Conservation (phyloP, 805 yeast species). For the Zygoascus bituminiphila region DNA sequence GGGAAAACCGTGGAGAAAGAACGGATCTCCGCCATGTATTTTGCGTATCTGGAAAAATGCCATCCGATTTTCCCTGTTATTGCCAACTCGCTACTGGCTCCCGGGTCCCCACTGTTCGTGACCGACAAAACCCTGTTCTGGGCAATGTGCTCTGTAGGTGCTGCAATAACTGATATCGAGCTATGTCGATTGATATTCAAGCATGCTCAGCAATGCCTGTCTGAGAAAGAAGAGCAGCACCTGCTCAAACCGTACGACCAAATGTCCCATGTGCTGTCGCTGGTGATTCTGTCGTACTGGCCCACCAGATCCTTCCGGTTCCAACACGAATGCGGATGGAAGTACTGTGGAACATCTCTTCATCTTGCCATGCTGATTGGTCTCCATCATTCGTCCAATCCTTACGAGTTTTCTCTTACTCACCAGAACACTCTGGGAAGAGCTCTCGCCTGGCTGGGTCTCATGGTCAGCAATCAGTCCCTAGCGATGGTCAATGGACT, state of each 20-base stretch:
- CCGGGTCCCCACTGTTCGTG: background rate
- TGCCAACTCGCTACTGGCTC: background rate
- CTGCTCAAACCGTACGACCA: background rate
- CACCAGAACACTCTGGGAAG: background rate
- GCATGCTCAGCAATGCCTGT: background rate
- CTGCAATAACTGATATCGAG: background rate
- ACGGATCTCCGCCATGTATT: background rate
- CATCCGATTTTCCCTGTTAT: constrained; percentile 11
- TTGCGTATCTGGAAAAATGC: constrained; percentile 6
- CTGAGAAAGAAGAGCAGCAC: background rate
- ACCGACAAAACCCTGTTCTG: constrained; percentile 5
- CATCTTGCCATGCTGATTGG: constrained; percentile 7
- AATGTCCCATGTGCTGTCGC: constrained; percentile 1
- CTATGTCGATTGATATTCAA: constrained; percentile 1
- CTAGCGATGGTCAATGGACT: constrained; percentile 5
- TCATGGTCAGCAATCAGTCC: constrained; percentile 2
- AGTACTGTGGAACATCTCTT: constrained; percentile 1
- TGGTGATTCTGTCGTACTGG: constrained; percentile 6
- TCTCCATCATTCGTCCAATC: background rate
- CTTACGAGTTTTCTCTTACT: background rate
- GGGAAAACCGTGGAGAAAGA: background rate
- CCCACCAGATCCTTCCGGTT: background rate
- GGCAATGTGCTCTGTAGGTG: constrained; percentile 7
- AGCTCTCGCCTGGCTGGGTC: constrained; percentile 4
- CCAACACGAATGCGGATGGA: constrained; percentile 7